phyloP scores from a whole-genome alignment of 768 basidiomycete species.

The Russula earlei region DNA sequence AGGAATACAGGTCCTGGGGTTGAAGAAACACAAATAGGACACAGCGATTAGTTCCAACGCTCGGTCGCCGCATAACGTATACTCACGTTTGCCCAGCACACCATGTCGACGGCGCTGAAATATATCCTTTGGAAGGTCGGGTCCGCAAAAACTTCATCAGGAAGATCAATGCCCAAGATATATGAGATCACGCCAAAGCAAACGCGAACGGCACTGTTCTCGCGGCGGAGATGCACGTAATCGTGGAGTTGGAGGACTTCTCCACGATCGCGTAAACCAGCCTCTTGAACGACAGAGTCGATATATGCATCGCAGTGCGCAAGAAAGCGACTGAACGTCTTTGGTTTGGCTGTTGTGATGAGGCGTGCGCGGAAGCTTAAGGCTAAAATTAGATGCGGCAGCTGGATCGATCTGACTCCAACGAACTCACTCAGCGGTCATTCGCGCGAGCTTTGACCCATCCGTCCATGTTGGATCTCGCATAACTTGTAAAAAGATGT shows the following conservation, averaged over 20 bases:
- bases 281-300: constrained; percentile 48
- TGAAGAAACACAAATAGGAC: not conserved
- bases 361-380: constrained; percentile 47
- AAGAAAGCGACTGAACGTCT: constrained; percentile 40
- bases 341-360: constrained; percentile 34
- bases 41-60: not conserved
- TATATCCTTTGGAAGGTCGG: constrained; percentile 44
- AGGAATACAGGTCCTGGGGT: constrained; percentile 56
- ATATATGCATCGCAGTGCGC: constrained; percentile 48
- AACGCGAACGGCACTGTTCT: constrained; percentile 57
- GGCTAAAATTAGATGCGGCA: not conserved
- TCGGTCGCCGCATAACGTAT: not conserved
- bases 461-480: constrained; percentile 43
- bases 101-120: constrained; percentile 52
- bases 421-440: constrained; percentile 48
- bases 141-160: constrained; percentile 52
- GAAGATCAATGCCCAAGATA: constrained; percentile 50
- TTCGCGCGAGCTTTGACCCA: constrained; percentile 44
- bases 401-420: not conserved
- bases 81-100: constrained; percentile 64
- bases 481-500: constrained; percentile 45
- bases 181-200: constrained; percentile 59
- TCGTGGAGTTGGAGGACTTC: constrained; percentile 44
- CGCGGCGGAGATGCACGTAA: constrained; percentile 51
- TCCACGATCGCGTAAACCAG: constrained; percentile 47